Conservation (phyloP, 257 asterid genomes). For the Solanum dulcamara region DNA sequence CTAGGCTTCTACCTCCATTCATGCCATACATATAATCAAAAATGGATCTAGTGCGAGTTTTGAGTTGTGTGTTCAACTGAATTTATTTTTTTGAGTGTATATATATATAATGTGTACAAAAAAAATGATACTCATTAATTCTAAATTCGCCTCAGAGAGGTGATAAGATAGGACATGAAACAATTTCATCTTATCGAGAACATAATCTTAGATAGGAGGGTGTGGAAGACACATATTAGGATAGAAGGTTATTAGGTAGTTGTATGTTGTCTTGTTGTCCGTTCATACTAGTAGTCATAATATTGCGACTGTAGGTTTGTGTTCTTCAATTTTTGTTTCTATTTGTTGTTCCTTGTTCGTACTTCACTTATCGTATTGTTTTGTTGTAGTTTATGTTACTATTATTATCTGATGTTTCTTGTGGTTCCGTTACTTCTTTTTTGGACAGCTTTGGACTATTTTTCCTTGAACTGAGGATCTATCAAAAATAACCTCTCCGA, state of each 20-base stretch:
- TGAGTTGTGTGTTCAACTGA: neutral
- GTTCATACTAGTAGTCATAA: neutral
- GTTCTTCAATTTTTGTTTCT: neutral
- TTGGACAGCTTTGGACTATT: neutral
- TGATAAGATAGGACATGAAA: neutral
- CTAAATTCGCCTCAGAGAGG: neutral
- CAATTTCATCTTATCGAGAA: neutral
- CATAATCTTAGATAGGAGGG: neutral
- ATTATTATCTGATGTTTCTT: neutral
- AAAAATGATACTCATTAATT: neutral
- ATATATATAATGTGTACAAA: neutral
- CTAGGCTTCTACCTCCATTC: neutral
- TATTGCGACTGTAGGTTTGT: neutral
- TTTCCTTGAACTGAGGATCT: too few species aligned
- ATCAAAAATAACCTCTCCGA: too few species aligned
- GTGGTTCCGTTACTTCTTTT: too few species aligned
- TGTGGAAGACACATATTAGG: accelerated
- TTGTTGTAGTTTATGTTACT: neutral
- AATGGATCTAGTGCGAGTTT: neutral
- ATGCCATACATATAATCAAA: neutral
- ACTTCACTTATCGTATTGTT: neutral
- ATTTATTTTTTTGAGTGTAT: neutral
- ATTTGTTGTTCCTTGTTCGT: neutral
- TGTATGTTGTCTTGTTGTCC: too few species aligned
- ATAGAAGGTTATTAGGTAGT: neutral